These are phyloP conservation scores for Lactarius sp. DNA, from an alignment of 768 basidiomycete genomes.

Conservation along the genomic window DNA sequence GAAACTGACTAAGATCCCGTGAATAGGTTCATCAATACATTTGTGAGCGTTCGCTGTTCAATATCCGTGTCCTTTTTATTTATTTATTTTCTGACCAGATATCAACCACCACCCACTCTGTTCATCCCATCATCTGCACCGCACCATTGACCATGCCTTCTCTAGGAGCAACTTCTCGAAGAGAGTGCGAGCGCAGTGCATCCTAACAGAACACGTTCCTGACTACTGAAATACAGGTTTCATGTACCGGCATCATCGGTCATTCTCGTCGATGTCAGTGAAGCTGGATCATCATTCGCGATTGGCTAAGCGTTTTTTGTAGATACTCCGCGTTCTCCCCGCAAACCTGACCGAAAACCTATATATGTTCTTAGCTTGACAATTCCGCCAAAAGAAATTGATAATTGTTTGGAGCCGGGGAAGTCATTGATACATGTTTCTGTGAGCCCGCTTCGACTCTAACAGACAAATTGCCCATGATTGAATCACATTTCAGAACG, in stretches of 20 bases:
- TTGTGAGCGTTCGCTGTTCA: constrained; percentile 46
- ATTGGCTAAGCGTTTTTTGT: constrained; percentile 13
- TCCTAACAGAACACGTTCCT: constrained; percentile 22
- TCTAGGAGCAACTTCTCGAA: constrained; percentile 66
- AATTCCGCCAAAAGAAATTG: constrained; percentile 60
- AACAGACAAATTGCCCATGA: constrained; percentile 18
- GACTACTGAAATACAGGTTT: constrained; percentile 17
- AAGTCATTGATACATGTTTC: constrained; percentile 64
- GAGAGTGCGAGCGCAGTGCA: constrained; percentile 41
- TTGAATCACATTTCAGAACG: constrained; percentile 43
- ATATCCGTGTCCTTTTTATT: constrained; percentile 8
- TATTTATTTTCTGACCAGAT: constrained; percentile 40
- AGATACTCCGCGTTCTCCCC: constrained; percentile 69
- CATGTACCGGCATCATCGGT: constrained; percentile 2
- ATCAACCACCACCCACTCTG: constrained; percentile 73
- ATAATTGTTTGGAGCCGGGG: constrained; percentile 76
- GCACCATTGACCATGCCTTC: constrained; percentile 61
- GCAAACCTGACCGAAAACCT: constrained; percentile 72
- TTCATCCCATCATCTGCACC: constrained; percentile 57
- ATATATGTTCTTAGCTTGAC: constrained; percentile 79
- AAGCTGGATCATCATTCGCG: constrained; percentile 10
- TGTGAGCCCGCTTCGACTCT: constrained; percentile 38
- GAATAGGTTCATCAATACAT: constrained; percentile 78
- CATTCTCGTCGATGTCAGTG: constrained; percentile 9
- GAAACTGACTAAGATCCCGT: constrained; percentile 25